These are phyloP conservation scores for Fusarium longipes DNA, from an alignment of 2,329 filamentous ascomycete genomes.

Conservation along the genomic window DNA sequence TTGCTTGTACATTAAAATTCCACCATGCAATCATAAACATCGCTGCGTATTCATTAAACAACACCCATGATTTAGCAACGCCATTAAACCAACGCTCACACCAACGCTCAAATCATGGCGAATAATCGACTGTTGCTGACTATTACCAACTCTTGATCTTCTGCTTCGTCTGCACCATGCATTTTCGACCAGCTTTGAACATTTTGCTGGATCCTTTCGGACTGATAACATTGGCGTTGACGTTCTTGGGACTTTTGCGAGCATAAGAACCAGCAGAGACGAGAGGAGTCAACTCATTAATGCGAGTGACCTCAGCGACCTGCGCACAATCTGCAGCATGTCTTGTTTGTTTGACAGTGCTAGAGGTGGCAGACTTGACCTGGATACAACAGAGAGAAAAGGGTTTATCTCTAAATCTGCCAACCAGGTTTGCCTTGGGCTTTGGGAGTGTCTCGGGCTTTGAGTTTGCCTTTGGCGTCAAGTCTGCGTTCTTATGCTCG, in stretches of 20 bases:
- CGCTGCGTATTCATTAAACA: background rate
- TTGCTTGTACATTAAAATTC: background rate
- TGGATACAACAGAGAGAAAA: background rate
- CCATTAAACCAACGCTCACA: background rate
- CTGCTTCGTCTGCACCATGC: background rate
- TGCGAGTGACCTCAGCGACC: background rate
- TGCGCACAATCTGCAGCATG: background rate
- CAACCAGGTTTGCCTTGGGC: background rate
- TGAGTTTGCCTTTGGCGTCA: background rate
- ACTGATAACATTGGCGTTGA: background rate
- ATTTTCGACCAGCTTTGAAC: background rate
- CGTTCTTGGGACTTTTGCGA: background rate
- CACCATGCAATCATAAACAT: background rate
- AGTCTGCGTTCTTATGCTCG: background rate
- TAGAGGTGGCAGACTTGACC: background rate
- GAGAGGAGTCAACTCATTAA: background rate
- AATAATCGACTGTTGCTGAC: background rate
- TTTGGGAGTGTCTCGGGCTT: background rate
- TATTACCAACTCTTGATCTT: background rate
- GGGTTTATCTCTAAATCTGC: background rate
- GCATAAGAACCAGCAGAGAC: background rate
- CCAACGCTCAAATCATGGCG: background rate
- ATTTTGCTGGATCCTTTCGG: background rate
- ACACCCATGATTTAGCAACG: background rate
- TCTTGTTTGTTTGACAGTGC: background rate